A percentile compares a stretch with the other conserved stretches of the same genome.
Evolutionary conservation across 441 rosid species (phyloP).

Genomic region (California macrophylla): DNA sequence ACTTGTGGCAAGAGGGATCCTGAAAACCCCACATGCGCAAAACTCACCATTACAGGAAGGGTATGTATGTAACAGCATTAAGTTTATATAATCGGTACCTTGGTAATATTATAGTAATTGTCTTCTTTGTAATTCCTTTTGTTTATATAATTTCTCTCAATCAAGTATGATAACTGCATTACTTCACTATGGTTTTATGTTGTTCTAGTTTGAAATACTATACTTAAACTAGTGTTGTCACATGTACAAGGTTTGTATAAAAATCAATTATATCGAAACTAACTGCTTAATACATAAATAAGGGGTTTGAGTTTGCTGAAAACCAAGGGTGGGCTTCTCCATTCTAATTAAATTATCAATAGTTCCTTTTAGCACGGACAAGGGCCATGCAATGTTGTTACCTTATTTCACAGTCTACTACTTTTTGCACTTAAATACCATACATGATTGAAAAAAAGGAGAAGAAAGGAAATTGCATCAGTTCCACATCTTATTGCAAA

Average conservation of each 20-base stretch:
- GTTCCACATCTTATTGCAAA: not conserved
- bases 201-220: not conserved
- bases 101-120: not conserved
- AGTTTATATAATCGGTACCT: not conserved
- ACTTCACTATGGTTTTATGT: not conserved
- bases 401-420: not conserved
- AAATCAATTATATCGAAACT: no score
- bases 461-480: not conserved
- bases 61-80: not conserved
- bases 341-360: no score
- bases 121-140: not conserved
- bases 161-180: not conserved
- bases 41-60: conserved; percentile 82
- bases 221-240: not conserved
- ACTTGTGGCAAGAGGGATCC: conserved; percentile 84
- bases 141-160: not conserved
- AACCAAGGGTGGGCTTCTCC: no score
- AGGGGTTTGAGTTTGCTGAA: no score
- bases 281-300: no score
- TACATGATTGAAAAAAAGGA: no score
- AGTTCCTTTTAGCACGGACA: no score
- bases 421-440: no score
- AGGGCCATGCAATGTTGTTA: not conserved
- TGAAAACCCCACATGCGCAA: conserved; percentile 73
- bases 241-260: not conserved